Base-by-base conservation (phyloP, 176 grass and related monocot species). In the Puya raimondii region DNA sequence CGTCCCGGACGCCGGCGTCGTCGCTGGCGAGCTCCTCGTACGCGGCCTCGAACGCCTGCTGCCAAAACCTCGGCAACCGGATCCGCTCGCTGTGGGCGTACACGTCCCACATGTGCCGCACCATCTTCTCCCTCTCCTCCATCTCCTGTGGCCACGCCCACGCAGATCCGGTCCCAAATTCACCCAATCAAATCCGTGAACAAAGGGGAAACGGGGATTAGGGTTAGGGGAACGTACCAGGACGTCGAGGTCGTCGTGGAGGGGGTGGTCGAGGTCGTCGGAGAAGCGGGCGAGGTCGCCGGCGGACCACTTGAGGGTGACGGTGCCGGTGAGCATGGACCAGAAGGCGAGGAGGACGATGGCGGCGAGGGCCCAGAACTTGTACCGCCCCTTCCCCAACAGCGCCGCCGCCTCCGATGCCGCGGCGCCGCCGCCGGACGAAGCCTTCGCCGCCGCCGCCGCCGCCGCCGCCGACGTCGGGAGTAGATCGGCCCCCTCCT, bases 271-370 rank as follows among this genome's bases (percentile, higher is more conserved):
- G 21, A 47, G 15, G 8, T 66, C 58, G 70, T 76, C 21, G 20
- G 75, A 29, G 65, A 84, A 50, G 20, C 78, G 70, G 4, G 50
- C 73, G 29, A 20, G 72, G 80, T 82, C 56, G 68, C 80, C 23
- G 74, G 13, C 64, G 64, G 90, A 93, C 86, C 90, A 87, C 67
- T 86, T 86, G 16, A 93, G 84, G 26, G 94, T 88, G 70, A 91
- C 82, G 20, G 85, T 93, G 63, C 86, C 94, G 47, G 94, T 86
- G 66, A 86, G 81, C 94, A 99, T 93, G 68, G 89, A 99, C 94
- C 89, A 99, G 71, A 93, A 69, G 64, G 94, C 84, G 68, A 97
- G 89, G 48, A 97, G 94, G 76, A 88, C 72, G 80, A 99, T 91
- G 87, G 94, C 87, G 23, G 82, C 80, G 78, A 93, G 53, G 11